Evolutionary conservation across 2,329 filamentous ascomycete species (phyloP).

Genomic region (Dothideomycetes sp.): DNA sequence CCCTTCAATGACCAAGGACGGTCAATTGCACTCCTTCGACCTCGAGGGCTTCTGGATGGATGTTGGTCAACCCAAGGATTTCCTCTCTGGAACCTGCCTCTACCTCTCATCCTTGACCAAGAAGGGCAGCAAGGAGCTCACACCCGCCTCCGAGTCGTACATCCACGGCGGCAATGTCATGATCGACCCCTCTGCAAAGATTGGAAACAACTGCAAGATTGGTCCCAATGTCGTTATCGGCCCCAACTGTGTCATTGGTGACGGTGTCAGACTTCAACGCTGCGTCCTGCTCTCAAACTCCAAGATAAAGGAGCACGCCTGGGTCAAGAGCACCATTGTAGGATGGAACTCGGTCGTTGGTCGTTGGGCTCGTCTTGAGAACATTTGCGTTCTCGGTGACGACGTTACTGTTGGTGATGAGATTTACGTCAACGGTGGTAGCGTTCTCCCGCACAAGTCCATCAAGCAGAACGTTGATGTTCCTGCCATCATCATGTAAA

Average conservation of each 20-base stretch:
- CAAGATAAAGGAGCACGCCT: slow-evolving; percentile 97
- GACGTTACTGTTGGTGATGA: slow-evolving; percentile 97
- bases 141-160: slow-evolving; percentile 62
- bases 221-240: slow-evolving; percentile 96
- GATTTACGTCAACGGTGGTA: slow-evolving; percentile 96
- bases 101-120: slow-evolving; percentile 90
- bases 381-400: slow-evolving; percentile 94
- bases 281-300: slow-evolving; percentile 81
- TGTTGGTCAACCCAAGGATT: slow-evolving; percentile 96
- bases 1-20: slow-evolving; percentile 83
- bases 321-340: slow-evolving; percentile 97
- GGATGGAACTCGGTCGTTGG: slow-evolving; percentile 97
- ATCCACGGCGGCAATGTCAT: slow-evolving; percentile 92
- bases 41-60: slow-evolving; percentile 99
- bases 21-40: slow-evolving; percentile 89
- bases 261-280: slow-evolving; percentile 87
- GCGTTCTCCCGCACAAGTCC: slow-evolving; percentile 92
- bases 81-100: slow-evolving; percentile 89
- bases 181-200: slow-evolving; percentile 88
- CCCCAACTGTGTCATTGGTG: slow-evolving; percentile 81
- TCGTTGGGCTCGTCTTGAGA: slow-evolving; percentile 92
- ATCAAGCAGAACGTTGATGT: slow-evolving; percentile 96
- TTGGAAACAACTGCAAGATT: slow-evolving; percentile 97
- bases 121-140: slow-evolving; percentile 77
- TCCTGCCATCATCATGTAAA: slow-evolving; percentile 26